Base-by-base conservation (phyloP, 106 monocot genomes). In the Phalaenopsis equestris region DNA sequence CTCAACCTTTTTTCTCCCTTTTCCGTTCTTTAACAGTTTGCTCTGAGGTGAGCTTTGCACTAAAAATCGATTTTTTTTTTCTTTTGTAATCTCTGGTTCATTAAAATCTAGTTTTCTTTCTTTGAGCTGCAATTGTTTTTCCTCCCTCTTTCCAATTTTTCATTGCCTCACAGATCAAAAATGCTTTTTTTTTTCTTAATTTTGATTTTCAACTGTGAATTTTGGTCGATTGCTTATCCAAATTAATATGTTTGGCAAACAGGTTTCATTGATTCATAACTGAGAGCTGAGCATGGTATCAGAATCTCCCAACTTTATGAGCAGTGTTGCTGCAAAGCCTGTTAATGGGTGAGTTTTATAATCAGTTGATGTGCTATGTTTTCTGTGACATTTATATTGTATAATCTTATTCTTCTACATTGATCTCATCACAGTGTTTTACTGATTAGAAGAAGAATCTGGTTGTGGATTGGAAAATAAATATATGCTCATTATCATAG, bases 221-320 rank as follows among this genome's bases (percentile, higher is more conserved):
- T 61, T 61, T 61, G 58, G n/a, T 17, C n/a, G n/a, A 61, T 61
- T 61, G 3, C 0, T 61, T 36, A 30, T 8, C 36, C 39, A 72
- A 15, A 17, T 72, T 72, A 10, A 30, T 30, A 30, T 30, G 30
- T 72, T 14, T 72, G 24, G 0, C 72, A 72, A 72, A 38, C 72
- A 37, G 72, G 72, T 1, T 72, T 12, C 64, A 72, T 72, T 72
- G 72, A 39, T 72, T 30, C 24, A 39, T 1, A 72, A 9, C 38
- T 37, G 37, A 30, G 11, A n/a, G 2, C 52, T 37, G 82, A 73
- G 70, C 58, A 87, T 85, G 87, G 77, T 79, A 16, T 61, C 85
- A 56, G 82, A 88, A 12, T 42, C 81, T 47, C 18, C 76, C 8
- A 61, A 82, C 36, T 79, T 82, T 6, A 75, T 76, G 55, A 77